These are phyloP conservation scores for Suillus variegatus DNA, from an alignment of 768 basidiomycete species.

Conservation along the genomic window DNA sequence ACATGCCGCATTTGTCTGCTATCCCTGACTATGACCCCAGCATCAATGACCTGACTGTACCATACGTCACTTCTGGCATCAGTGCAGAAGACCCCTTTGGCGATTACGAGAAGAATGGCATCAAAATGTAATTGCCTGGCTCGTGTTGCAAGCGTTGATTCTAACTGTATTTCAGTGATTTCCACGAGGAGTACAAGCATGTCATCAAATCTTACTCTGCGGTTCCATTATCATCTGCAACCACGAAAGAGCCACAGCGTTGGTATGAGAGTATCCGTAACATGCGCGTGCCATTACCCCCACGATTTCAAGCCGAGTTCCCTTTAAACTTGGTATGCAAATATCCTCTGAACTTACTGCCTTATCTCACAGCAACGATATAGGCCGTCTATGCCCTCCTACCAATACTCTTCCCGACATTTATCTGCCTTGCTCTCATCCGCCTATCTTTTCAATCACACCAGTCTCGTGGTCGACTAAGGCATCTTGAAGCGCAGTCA, in stretches of 20 bases:
- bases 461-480: conserved; percentile 65
- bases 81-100: conserved; percentile 68
- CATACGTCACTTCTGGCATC: conserved; percentile 78
- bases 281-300: conserved; percentile 52
- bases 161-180: conserved; percentile 41
- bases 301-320: conserved; percentile 57
- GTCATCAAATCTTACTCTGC: conserved; percentile 55
- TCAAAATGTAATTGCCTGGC: conserved; percentile 53
- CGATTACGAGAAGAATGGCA: conserved; percentile 53
- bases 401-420: conserved; percentile 65
- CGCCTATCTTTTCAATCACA: conserved; percentile 59
- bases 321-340: conserved; percentile 70
- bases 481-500: conserved; percentile 57
- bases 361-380: neutral
- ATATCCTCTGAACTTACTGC: neutral
- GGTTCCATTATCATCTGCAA: conserved; percentile 44
- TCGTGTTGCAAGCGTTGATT: conserved; percentile 4
- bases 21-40: conserved; percentile 32
- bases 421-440: conserved; percentile 54
- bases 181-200: conserved; percentile 56
- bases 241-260: conserved; percentile 40
- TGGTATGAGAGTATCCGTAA: conserved; percentile 49
- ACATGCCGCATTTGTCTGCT: neutral
- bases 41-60: conserved; percentile 77
- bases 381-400: conserved; percentile 57